phyloP scores from a whole-genome alignment of 2,329 filamentous ascomycete genomes.

The Sarocladium strictum region DNA sequence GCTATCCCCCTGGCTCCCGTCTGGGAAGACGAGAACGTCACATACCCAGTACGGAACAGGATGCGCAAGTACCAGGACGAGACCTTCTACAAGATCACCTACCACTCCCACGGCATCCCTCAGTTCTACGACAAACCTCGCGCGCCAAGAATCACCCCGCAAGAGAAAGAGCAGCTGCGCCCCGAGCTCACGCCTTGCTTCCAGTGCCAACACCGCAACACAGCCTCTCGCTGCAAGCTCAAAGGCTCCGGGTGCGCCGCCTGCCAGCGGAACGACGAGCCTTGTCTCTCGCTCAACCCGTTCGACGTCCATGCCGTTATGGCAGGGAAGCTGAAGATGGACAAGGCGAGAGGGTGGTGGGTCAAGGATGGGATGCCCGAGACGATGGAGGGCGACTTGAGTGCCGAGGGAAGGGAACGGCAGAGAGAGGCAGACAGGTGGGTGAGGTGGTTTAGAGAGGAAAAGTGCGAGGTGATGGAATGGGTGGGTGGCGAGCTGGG shows the following conservation, averaged over 20 bases:
- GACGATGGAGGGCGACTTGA: not conserved
- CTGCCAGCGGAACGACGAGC: not conserved
- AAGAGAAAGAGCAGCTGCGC: not conserved
- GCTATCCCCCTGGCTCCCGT: not conserved
- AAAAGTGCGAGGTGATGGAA: not conserved
- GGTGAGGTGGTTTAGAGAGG: not conserved
- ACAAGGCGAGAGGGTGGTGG: not conserved
- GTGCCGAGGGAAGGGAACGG: not conserved
- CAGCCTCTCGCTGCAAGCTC: not conserved
- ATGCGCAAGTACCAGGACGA: not conserved
- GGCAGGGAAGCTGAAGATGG: not conserved
- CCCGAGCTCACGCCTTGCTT: not conserved
- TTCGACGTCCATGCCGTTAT: not conserved
- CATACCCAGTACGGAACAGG: not conserved
- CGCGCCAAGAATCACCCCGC: not conserved
- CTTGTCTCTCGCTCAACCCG: not conserved
- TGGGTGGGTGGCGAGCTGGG: not conserved
- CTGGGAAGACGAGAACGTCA: conserved; percentile 7
- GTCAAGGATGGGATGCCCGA: not conserved
- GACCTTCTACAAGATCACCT: not conserved
- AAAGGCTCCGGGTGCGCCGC: not conserved
- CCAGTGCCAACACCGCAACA: not conserved
- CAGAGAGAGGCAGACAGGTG: not conserved
- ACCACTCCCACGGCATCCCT: conserved; percentile 4
- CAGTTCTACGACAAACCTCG: not conserved